phyloP scores from a whole-genome alignment of 768 basidiomycete genomes.

The Boletus rubropictus region DNA sequence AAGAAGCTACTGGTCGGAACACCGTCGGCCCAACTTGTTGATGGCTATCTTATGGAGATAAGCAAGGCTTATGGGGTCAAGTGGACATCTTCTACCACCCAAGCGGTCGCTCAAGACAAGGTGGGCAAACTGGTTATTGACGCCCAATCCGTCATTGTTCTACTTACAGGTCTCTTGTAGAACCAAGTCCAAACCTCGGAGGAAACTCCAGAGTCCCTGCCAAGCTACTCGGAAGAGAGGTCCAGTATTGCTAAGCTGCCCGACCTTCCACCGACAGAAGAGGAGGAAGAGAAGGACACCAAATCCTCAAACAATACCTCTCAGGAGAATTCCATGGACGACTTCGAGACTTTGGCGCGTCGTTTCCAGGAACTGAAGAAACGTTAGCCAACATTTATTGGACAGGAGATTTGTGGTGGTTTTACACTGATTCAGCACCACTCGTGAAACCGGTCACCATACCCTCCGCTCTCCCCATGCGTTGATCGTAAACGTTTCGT shows the following conservation, averaged over 20 bases:
- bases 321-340: constrained; percentile 44
- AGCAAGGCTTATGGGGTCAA: constrained; percentile 77
- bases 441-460: constrained; percentile 6
- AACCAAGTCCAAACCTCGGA: neutral
- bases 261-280: constrained; percentile 47
- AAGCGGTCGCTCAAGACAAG: constrained; percentile 27
- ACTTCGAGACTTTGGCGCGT: constrained; percentile 68
- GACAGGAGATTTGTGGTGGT: neutral
- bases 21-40: constrained; percentile 70
- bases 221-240: constrained; percentile 25
- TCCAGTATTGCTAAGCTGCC: constrained; percentile 37
- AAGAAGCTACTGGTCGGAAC: constrained; percentile 67
- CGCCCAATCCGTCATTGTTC: neutral
- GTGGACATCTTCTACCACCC: constrained; percentile 46
- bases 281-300: constrained; percentile 32
- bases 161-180: constrained; percentile 10
- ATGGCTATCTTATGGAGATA: constrained; percentile 86
- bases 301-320: constrained; percentile 5
- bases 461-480: neutral
- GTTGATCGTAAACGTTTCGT: constrained; percentile 9
- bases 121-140: constrained; percentile 37
- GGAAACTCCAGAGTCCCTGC: constrained; percentile 18
- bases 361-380: constrained; percentile 88
- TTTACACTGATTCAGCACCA: neutral
- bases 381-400: constrained; percentile 36